Conservation (phyloP, 257 asterid genomes). For the Penstemon newberryi region DNA sequence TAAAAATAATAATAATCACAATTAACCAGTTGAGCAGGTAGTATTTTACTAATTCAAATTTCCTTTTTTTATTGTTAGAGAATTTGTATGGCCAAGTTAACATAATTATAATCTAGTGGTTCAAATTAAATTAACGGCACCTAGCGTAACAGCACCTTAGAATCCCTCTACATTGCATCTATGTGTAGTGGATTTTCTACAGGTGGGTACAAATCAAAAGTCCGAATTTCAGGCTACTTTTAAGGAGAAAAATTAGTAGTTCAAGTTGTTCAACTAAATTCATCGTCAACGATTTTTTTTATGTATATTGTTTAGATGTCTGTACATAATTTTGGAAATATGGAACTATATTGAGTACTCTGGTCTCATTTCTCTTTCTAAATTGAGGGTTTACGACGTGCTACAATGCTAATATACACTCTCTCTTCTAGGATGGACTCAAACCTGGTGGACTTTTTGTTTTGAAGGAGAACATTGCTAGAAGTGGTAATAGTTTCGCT, state of each 20-base stretch:
- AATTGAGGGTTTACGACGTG: not conserved
- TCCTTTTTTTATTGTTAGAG: no score
- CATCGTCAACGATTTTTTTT: not conserved
- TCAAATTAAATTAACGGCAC: no score
- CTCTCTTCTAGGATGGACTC: conserved; percentile 67
- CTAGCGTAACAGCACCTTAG: no score
- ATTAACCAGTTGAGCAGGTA: no score
- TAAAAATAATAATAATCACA: no score
- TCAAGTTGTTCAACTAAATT: not conserved
- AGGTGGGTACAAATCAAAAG: not conserved
- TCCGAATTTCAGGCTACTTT: not conserved
- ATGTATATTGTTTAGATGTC: not conserved
- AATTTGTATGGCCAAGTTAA: no score
- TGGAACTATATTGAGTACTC: not conserved
- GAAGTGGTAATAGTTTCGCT: conserved; percentile 53
- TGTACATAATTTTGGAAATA: not conserved
- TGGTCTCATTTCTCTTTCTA: not conserved
- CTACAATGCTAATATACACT: conserved; percentile 9
- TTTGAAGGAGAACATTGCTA: conserved; percentile 89
- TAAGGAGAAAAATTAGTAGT: not conserved
- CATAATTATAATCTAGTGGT: no score
- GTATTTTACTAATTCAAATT: no score
- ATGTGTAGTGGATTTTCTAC: not conserved
- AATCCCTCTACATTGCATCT: not conserved
- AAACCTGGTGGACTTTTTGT: conserved; percentile 84